Conservation (phyloP, 345 rosid genomes). For the Arabidopsis arenosa region DNA sequence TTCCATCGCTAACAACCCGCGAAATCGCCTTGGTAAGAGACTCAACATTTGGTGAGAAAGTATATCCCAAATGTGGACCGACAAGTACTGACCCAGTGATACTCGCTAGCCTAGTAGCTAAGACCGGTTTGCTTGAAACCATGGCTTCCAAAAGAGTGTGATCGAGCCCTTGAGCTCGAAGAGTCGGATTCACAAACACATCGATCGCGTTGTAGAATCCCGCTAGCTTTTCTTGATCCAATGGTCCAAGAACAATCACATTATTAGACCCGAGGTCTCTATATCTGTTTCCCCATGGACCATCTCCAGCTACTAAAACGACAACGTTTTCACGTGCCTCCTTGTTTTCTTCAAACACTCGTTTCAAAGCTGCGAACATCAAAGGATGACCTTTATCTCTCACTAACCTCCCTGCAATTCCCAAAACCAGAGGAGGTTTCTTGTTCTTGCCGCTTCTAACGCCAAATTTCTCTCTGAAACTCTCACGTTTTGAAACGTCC, state of each 20-base stretch:
- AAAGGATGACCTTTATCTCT: slow-evolving; percentile 88
- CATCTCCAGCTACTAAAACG: slow-evolving; percentile 87
- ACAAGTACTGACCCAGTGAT: slow-evolving; percentile 78
- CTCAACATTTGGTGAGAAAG: slow-evolving; percentile 70
- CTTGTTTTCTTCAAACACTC: slow-evolving; percentile 59
- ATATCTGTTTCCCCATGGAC: slow-evolving; percentile 93
- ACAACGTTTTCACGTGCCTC: slow-evolving; percentile 52
- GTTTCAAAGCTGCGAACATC: slow-evolving; percentile 77
- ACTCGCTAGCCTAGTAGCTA: slow-evolving; percentile 87
- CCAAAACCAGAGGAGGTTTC: slow-evolving; percentile 54
- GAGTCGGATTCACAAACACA: slow-evolving; percentile 83
- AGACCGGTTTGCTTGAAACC: slow-evolving; percentile 76
- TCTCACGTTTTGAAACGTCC: slow-evolving; percentile 55
- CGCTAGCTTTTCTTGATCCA: slow-evolving; percentile 75
- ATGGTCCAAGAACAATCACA: slow-evolving; percentile 75
- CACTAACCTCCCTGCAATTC: slow-evolving; percentile 91
- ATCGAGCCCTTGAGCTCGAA: slow-evolving; percentile 92
- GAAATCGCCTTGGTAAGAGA: slow-evolving; percentile 64
- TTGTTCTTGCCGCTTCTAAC: slow-evolving; percentile 46
- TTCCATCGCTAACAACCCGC: slow-evolving; percentile 64
- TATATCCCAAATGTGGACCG: slow-evolving; percentile 66
- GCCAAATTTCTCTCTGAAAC: slow-evolving; percentile 59
- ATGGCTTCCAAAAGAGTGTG: slow-evolving; percentile 92
- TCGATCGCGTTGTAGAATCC: slow-evolving; percentile 84
- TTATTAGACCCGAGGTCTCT: slow-evolving; percentile 63